Percentiles rank a stretch among this genome's conserved stretches.
phyloP scores from a whole-genome alignment of 805 yeast genomes.

The Starmerella davenportii region DNA sequence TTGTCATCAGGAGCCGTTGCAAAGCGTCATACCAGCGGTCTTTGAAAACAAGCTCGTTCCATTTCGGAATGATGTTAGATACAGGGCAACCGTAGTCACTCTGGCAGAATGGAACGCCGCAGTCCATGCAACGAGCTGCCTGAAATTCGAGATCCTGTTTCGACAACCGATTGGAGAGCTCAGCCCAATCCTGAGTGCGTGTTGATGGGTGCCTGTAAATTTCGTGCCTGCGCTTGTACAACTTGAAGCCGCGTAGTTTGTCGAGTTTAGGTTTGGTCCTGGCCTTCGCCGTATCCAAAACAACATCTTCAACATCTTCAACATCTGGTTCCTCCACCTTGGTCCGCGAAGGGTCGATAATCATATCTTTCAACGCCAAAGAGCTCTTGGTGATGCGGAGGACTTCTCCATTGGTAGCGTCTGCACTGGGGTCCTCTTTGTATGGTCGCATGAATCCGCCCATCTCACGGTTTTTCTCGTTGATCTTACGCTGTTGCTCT shows the following conservation, averaged over 20 bases:
- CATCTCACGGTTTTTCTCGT: conserved; percentile 41
- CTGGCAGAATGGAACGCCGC: conserved; percentile 98
- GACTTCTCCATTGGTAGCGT: conserved; percentile 79
- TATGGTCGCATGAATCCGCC: conserved; percentile 43
- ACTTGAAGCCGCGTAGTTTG: conserved; percentile 79
- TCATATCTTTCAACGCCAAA: conserved; percentile 12
- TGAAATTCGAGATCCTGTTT: conserved; percentile 77
- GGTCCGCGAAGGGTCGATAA: neutral
- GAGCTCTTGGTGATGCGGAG: conserved; percentile 25
- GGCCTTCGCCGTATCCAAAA: conserved; percentile 49
- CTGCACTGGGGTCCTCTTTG: conserved; percentile 69
- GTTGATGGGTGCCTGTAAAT: conserved; percentile 59
- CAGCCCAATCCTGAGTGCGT: conserved; percentile 83
- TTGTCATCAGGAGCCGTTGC: conserved; percentile 82
- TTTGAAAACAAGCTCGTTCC: conserved; percentile 91
- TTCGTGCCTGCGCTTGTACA: conserved; percentile 78
- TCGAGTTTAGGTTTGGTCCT: conserved; percentile 43
- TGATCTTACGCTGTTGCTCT: conserved; percentile 47
- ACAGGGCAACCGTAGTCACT: conserved; percentile 97
- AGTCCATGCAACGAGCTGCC: conserved; percentile 97
- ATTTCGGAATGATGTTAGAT: conserved; percentile 90
- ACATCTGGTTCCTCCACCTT: conserved; percentile 53
- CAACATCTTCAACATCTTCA: conserved; percentile 75
- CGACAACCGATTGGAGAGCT: conserved; percentile 60
- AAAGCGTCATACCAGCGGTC: conserved; percentile 90